Conservation (phyloP, 257 asterid genomes). For the Lantana camara region DNA sequence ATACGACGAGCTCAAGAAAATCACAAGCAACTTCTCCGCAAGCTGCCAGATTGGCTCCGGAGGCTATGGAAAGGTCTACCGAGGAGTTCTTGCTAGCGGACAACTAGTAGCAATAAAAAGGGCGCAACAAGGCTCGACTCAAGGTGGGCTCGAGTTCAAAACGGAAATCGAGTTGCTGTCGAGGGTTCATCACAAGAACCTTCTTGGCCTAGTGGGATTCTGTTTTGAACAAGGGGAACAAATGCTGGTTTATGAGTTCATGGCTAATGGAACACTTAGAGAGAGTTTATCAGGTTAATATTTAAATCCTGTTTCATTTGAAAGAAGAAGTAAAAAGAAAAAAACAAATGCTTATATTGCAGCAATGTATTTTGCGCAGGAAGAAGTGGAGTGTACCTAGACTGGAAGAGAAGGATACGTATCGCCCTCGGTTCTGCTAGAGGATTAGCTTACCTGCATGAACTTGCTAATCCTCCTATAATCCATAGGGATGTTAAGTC, state of each 20-base stretch:
- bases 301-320: not conserved
- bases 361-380: constrained; percentile 41
- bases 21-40: constrained; percentile 72
- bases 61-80: constrained; percentile 95
- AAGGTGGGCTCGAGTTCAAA: constrained; percentile 94
- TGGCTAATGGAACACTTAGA: constrained; percentile 78
- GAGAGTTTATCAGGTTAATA: constrained; percentile 70
- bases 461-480: constrained; percentile 92
- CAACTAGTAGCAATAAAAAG: constrained; percentile 80
- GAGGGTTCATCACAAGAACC: constrained; percentile 94
- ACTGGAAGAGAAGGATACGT: constrained; percentile 86
- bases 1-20: constrained; percentile 86
- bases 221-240: constrained; percentile 96
- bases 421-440: constrained; percentile 88
- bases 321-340: not conserved
- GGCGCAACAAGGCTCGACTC: constrained; percentile 83
- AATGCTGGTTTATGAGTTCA: constrained; percentile 85
- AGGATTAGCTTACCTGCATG: constrained; percentile 92
- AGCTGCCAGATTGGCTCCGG: constrained; percentile 90
- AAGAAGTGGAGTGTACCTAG: constrained; percentile 66
- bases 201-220: constrained; percentile 87
- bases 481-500: constrained; percentile 92
- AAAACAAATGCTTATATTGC: no score
- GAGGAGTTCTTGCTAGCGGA: constrained; percentile 70
- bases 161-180: constrained; percentile 94